Conservation (phyloP, 2,329 filamentous ascomycete species). For the Pseudogymnoascus sp. region DNA sequence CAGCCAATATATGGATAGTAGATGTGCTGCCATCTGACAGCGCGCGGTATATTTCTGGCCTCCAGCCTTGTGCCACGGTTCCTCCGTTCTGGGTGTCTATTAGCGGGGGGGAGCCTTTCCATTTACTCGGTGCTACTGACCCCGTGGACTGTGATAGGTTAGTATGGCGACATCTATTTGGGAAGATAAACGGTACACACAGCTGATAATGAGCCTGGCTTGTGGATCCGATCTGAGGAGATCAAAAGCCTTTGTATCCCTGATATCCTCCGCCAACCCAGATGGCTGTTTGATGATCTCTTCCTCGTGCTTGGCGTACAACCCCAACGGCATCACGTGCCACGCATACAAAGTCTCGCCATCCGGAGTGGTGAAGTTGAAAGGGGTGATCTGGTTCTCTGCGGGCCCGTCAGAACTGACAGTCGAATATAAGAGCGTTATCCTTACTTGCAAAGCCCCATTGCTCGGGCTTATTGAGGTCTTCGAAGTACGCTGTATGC, state of each 20-base stretch:
- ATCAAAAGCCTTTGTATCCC: conserved; percentile 48
- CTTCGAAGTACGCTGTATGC: conserved; percentile 61
- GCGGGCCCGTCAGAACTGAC: conserved; percentile 1
- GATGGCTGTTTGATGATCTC: conserved; percentile 44
- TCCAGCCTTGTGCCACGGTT: conserved; percentile 69
- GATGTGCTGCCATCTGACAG: conserved; percentile 62
- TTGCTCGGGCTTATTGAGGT: conserved; percentile 66
- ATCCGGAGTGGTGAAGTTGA: conserved; percentile 67
- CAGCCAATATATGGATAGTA: conserved; percentile 70
- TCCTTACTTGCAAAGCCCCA: conserved; percentile 77
- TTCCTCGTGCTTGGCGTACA: conserved; percentile 65
- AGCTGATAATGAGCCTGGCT: conserved; percentile 55
- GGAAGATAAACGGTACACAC: conserved; percentile 33
- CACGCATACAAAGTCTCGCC: conserved; percentile 75
- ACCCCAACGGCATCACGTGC: conserved; percentile 75
- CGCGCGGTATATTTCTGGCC: conserved; percentile 69
- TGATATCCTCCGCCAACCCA: conserved; percentile 40
- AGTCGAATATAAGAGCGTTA: background rate
- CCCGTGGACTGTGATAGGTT: conserved; percentile 47
- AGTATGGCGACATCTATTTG: conserved; percentile 27
- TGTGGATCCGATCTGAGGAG: conserved; percentile 56
- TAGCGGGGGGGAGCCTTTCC: background rate
- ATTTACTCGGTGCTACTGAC: conserved; percentile 35
- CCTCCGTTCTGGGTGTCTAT: conserved; percentile 60
- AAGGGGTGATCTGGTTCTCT: conserved; percentile 86